Evolutionary conservation across 2,329 filamentous ascomycete species (phyloP).

Genomic region (Fusarium haematococcum): DNA sequence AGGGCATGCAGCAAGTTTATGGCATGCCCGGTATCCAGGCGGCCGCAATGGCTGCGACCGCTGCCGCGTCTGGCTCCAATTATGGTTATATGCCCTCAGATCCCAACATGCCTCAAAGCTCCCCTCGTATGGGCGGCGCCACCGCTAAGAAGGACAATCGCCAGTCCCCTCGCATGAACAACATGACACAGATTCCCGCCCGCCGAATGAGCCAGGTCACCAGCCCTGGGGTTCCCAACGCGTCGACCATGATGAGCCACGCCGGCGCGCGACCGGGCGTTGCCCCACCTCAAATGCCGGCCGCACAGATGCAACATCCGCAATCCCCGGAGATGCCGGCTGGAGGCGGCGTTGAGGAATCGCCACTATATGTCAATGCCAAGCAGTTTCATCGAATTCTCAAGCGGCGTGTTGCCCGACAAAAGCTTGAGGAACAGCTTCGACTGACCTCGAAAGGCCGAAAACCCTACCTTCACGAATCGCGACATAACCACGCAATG

Average conservation of each 20-base stretch:
- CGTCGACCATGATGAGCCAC: slow-evolving; percentile 82
- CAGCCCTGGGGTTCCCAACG: slow-evolving; percentile 79
- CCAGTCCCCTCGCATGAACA: slow-evolving; percentile 81
- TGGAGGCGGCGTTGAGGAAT: slow-evolving; percentile 81
- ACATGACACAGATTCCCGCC: slow-evolving; percentile 68
- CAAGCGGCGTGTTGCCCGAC: slow-evolving; percentile 91
- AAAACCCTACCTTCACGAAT: slow-evolving; percentile 97
- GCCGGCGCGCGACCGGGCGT: slow-evolving; percentile 62
- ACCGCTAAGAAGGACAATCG: slow-evolving; percentile 80
- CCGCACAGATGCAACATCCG: slow-evolving; percentile 74
- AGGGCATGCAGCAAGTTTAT: slow-evolving; percentile 78
- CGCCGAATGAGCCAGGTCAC: slow-evolving; percentile 82
- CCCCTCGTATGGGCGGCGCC: slow-evolving; percentile 80
- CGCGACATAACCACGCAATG: slow-evolving; percentile 98
- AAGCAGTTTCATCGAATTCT: slow-evolving; percentile 99
- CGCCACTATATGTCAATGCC: slow-evolving; percentile 96
- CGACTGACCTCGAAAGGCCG: slow-evolving; percentile 93
- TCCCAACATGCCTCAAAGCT: slow-evolving; percentile 75
- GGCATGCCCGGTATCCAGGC: slow-evolving; percentile 86
- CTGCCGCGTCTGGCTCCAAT: slow-evolving; percentile 86
- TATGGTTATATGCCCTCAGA: slow-evolving; percentile 81
- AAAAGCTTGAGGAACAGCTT: slow-evolving; percentile 92
- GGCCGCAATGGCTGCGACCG: slow-evolving; percentile 91
- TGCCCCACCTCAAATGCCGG: slow-evolving; percentile 69
- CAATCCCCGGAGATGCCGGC: slow-evolving; percentile 85